Evolutionary conservation across 306 rosid genomes (phyloP).

Genomic region (Mimosa pudica): DNA sequence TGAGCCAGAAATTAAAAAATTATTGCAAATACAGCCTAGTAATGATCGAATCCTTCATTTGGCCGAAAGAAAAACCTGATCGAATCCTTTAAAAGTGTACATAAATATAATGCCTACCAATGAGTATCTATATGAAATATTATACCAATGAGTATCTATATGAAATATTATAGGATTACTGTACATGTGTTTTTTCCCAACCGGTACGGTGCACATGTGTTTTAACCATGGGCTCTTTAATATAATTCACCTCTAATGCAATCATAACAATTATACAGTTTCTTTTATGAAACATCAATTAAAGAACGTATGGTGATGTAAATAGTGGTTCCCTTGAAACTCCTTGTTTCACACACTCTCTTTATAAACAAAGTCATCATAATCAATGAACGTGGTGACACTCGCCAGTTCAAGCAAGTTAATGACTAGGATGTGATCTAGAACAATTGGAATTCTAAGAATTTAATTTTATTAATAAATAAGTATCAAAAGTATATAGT

Average conservation of each 20-base stretch:
- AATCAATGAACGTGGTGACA: too few relatives aligned
- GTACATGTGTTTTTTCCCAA: too few relatives aligned
- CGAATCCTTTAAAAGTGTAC: background rate
- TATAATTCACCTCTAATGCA: conserved; percentile 6
- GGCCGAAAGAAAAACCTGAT: too few relatives aligned
- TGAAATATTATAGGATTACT: background rate
- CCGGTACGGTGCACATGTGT: background rate
- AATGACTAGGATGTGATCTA: too few relatives aligned
- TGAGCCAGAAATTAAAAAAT: background rate
- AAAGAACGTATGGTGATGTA: background rate
- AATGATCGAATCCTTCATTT: background rate
- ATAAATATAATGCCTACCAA: background rate
- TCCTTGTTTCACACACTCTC: too few relatives aligned
- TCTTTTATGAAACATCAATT: background rate
- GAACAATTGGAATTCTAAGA: too few relatives aligned
- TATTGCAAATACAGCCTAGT: background rate
- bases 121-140: background rate
- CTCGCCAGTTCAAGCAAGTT: too few relatives aligned
- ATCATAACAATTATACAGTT: background rate
- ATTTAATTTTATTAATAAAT: too few relatives aligned
- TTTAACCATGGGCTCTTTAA: background rate
- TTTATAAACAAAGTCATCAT: too few relatives aligned
- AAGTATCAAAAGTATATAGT: too few relatives aligned
- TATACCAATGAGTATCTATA: background rate
- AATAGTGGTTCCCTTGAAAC: background rate